A percentile compares a stretch with the other conserved stretches of the same genome.
phyloP scores from a whole-genome alignment of 139 green algal genomes.

The Pedinophyceae sp. region DNA sequence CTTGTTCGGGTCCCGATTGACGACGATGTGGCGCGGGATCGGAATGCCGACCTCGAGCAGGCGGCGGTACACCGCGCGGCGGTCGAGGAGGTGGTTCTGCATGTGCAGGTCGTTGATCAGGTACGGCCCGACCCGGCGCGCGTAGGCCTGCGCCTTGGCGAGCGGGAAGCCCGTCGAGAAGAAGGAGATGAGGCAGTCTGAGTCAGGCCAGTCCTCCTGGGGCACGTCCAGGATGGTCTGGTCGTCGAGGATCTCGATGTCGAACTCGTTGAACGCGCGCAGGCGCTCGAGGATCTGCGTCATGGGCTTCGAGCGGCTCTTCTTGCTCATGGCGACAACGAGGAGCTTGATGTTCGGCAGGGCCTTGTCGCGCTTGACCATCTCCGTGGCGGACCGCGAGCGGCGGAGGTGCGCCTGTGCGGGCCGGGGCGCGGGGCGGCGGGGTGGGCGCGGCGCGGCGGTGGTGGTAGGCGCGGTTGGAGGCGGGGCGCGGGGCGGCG shows the following conservation, averaged over 20 bases:
- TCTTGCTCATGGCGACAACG: conserved; percentile 81
- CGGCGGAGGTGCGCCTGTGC: too few relatives aligned
- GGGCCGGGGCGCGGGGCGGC: too few relatives aligned
- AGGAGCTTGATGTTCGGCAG: conserved; percentile 19
- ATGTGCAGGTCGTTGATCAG: conserved; percentile 81
- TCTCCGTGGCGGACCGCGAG: too few relatives aligned
- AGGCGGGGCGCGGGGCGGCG: too few relatives aligned
- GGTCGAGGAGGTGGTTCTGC: conserved; percentile 77
- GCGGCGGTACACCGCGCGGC: conserved; percentile 61
- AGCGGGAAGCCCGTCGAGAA: conserved; percentile 89
- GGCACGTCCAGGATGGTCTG: conserved; percentile 63
- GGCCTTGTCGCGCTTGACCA: too few relatives aligned
- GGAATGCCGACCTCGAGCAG: conserved; percentile 64
- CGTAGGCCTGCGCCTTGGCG: conserved; percentile 46
- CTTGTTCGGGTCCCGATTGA: conserved; percentile 44
- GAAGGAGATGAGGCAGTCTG: conserved; percentile 81
- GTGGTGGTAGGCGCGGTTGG: too few relatives aligned
- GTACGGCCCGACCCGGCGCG: conserved; percentile 41
- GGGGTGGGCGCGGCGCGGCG: too few relatives aligned
- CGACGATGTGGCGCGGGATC: conserved; percentile 72
- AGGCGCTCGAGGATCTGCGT: conserved; percentile 70
- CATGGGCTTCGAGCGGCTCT: conserved; percentile 80
- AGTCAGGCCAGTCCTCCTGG: conserved; percentile 78
- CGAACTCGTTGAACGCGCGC: conserved; percentile 65
- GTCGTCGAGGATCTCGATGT: conserved; percentile 78